phyloP scores from a whole-genome alignment of 805 yeast genomes.

The Starmerella asiatica region DNA sequence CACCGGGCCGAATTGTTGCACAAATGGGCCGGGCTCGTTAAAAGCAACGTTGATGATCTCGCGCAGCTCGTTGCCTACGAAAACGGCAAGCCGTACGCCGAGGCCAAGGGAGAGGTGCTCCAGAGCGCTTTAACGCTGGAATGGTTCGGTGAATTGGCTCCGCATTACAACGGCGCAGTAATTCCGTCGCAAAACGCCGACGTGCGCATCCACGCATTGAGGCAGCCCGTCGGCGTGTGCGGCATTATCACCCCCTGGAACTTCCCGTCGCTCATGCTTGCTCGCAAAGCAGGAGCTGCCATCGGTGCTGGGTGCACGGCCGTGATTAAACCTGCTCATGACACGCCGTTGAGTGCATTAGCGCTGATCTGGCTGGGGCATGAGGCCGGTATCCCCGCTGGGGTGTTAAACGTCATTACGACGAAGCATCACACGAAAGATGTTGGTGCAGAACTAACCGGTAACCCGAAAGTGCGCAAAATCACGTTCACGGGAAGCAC shows the following conservation, averaged over 20 bases:
- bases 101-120: constrained; percentile 55
- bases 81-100: constrained; percentile 61
- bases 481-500: constrained; percentile 73
- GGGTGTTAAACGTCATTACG: constrained; percentile 49
- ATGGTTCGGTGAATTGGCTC: constrained; percentile 75
- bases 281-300: constrained; percentile 63
- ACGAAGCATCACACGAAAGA: constrained; percentile 28
- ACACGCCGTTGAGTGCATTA: constrained; percentile 61
- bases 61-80: constrained; percentile 53
- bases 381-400: constrained; percentile 60
- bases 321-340: constrained; percentile 63
- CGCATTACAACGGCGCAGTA: constrained; percentile 52
- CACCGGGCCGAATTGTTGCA: constrained; percentile 41
- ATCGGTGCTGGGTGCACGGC: constrained; percentile 69
- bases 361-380: constrained; percentile 49
- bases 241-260: constrained; percentile 78
- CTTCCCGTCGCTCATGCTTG: constrained; percentile 68
- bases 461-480: constrained; percentile 44
- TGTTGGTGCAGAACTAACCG: constrained; percentile 47
- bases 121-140: constrained; percentile 68
- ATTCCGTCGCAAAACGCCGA: constrained; percentile 41
- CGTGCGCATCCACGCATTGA: constrained; percentile 41
- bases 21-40: constrained; percentile 40
- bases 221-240: constrained; percentile 72
- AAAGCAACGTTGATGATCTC: constrained; percentile 48